Conservation (phyloP, 805 yeast genomes). For the Metschnikowia hibisci region DNA sequence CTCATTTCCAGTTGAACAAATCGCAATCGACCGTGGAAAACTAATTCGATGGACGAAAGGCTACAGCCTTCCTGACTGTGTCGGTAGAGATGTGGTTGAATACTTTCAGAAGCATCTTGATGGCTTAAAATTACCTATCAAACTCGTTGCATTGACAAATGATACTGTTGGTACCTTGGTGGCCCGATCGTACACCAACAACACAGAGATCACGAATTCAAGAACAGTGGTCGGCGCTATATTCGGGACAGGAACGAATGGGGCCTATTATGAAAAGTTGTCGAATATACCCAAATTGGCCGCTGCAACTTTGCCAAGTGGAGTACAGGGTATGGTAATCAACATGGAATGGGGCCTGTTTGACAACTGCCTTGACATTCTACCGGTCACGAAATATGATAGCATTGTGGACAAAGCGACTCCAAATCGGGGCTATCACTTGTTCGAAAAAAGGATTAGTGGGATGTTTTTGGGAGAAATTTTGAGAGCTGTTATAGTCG, state of each 20-base stretch:
- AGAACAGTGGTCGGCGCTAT: slow-evolving; percentile 85
- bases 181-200: slow-evolving; percentile 78
- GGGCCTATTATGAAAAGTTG: slow-evolving; percentile 82
- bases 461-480: slow-evolving; percentile 95
- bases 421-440: slow-evolving; percentile 80
- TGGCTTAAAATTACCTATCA: slow-evolving; percentile 53
- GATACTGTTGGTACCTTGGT: slow-evolving; percentile 94
- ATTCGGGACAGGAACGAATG: slow-evolving; percentile 97
- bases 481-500: slow-evolving; percentile 67
- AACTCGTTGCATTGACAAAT: slow-evolving; percentile 84
- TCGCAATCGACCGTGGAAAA: slow-evolving; percentile 71
- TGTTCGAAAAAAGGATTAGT: slow-evolving; percentile 87
- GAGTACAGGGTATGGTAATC: slow-evolving; percentile 63
- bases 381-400: slow-evolving; percentile 82
- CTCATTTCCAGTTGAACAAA: slow-evolving; percentile 88
- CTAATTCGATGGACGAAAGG: slow-evolving; percentile 97
- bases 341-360: slow-evolving; percentile 99
- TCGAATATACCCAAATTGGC: slow-evolving; percentile 71
- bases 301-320: slow-evolving; percentile 25
- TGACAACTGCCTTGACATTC: slow-evolving; percentile 70
- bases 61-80: slow-evolving; percentile 78
- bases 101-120: slow-evolving; percentile 70
- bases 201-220: slow-evolving; percentile 57
- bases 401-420: slow-evolving; percentile 64
- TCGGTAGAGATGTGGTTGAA: slow-evolving; percentile 77